Base-by-base conservation (phyloP, 257 asterid species). In the Nicotiana tabacum region DNA sequence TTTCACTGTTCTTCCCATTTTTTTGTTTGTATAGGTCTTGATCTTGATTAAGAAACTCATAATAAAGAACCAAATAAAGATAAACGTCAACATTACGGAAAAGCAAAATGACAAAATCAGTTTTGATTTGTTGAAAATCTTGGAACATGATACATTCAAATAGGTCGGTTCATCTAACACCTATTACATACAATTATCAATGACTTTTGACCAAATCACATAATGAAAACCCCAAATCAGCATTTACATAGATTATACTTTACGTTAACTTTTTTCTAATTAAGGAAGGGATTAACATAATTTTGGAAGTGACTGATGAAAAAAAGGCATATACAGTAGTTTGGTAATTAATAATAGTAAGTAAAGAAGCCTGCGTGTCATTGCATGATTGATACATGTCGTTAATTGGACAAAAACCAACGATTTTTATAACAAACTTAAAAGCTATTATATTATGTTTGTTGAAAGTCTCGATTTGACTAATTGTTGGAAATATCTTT, bases 331-430 rank as follows among this genome's bases (percentile, higher is more conserved):
- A 24, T 72, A 12, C 27, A 6, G 16, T 37, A 81, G 83, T 85
- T 88, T 86, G 83, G 83, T 76, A 57, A 43, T 43, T 43, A 43
- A 43, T 43, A 39, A 1, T 8, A 43, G 51, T 43, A 81, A 39
- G 24, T 43, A 43, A 43, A 74, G 29, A 43, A 24, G 76, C 82
- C 81, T 84, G 27, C 86, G 90, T 89, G 92, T 85, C 87, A 85
- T 66, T 66, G 11, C 17, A 35, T 69, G 62, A 77, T 77, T 82
- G 55, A 16, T 66, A n/a, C 33, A 32, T 84, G 66, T 69, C 57
- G 81, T 51, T n/a, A 17, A 79, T 77, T 37, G 57, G 58, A 43
- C 60, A 39, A 43, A 43, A 39, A 7, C 53, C 27, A 16, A 66
- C 17, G 77, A 8, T 68, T 18, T 18, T 35, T 17, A 68, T 68